Conservation (phyloP, 2,329 filamentous ascomycete genomes). For the Pseudogymnoascus sp. region DNA sequence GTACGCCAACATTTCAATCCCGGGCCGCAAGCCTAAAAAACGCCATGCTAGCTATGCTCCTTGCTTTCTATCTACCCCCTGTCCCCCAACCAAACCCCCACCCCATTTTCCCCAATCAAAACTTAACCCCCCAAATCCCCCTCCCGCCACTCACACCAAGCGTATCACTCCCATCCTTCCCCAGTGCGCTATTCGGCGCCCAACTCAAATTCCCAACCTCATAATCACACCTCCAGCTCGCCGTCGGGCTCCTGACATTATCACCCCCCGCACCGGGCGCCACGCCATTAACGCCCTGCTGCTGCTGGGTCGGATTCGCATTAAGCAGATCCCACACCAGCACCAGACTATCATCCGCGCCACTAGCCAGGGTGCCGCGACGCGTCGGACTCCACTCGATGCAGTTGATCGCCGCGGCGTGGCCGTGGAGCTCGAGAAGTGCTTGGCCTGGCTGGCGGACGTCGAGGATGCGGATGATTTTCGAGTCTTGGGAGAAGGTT, state of each 20-base stretch:
- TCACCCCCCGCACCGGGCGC: conserved; percentile 38
- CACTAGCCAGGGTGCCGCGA: conserved; percentile 81
- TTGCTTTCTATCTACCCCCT: neutral
- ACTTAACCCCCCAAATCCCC: conserved; percentile 61
- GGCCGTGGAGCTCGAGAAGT: conserved; percentile 83
- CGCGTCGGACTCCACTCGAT: conserved; percentile 91
- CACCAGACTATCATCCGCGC: conserved; percentile 85
- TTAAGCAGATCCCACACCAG: conserved; percentile 90
- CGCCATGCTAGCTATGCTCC: conserved; percentile 3
- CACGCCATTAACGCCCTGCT: conserved; percentile 81
- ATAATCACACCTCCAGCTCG: conserved; percentile 78
- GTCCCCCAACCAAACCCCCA: neutral
- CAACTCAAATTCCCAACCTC: conserved; percentile 80
- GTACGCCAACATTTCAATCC: neutral
- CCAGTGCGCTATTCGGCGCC: conserved; percentile 64
- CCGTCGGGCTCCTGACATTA: conserved; percentile 58
- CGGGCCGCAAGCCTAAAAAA: neutral
- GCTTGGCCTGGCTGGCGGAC: conserved; percentile 94
- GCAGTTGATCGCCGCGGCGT: conserved; percentile 77
- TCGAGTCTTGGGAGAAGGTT: conserved; percentile 93
- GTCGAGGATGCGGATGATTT: conserved; percentile 86
- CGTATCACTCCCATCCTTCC: conserved; percentile 69
- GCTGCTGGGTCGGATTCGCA: conserved; percentile 55
- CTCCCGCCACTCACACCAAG: conserved; percentile 72
- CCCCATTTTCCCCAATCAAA: no score